phyloP scores from a whole-genome alignment of 176 grass and related monocot genomes.

The Oryza glaberrima region DNA sequence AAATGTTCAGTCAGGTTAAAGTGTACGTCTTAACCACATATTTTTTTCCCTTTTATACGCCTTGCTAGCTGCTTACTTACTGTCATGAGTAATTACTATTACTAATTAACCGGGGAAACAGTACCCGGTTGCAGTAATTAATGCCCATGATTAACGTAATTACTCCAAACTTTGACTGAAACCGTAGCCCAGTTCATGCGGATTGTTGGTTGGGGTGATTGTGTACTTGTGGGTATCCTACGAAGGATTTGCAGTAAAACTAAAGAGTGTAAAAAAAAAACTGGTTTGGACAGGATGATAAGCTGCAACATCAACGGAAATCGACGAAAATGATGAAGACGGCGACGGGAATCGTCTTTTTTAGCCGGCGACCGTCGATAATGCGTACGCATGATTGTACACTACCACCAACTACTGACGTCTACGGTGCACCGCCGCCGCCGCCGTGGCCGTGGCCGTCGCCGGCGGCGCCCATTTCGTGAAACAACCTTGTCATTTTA shows the following conservation, averaged over 20 bases:
- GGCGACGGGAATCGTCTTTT: background rate
- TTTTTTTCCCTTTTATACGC: background rate
- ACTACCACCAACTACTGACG: background rate
- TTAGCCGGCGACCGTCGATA: background rate
- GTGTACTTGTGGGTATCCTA: background rate
- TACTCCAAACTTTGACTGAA: background rate
- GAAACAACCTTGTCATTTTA: background rate
- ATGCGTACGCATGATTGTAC: background rate
- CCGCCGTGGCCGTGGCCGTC: background rate
- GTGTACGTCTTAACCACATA: background rate
- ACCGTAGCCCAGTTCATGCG: background rate
- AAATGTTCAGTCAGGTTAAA: slow-evolving; percentile 34
- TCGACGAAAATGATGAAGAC: background rate
- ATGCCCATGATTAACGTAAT: background rate
- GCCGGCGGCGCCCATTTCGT: background rate
- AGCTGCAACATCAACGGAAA: background rate
- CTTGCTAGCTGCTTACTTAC: background rate
- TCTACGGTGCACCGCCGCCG: background rate
- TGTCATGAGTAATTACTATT: too few relatives aligned
- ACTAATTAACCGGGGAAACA: background rate
- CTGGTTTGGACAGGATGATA: background rate
- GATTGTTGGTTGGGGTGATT: background rate
- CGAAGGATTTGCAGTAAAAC: background rate
- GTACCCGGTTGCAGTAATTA: background rate
- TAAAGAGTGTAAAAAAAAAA: background rate